These are phyloP conservation scores for Nigrograna mackinnonii DNA, from an alignment of 2,329 filamentous ascomycete genomes.

Conservation along the genomic window DNA sequence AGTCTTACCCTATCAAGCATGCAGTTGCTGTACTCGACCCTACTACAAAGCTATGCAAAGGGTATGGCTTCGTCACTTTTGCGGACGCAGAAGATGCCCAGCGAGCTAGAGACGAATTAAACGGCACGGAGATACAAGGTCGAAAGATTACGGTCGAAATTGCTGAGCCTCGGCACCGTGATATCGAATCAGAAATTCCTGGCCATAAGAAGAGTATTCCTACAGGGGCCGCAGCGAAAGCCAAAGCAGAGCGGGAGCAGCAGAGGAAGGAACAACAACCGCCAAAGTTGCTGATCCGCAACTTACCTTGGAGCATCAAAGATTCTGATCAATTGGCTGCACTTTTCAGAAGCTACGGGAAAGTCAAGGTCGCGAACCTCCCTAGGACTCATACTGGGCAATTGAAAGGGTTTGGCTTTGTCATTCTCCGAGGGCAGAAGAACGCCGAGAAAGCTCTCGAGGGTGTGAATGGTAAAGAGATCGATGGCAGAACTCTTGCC, in stretches of 20 bases:
- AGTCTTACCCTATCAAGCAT: conserved; percentile 93
- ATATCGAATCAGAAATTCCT: conserved; percentile 37
- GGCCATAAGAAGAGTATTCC: conserved; percentile 45
- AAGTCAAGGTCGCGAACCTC: conserved; percentile 84
- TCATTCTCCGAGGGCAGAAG: conserved; percentile 82
- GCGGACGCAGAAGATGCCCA: conserved; percentile 89
- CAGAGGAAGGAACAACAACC: conserved; percentile 67
- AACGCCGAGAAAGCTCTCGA: conserved; percentile 90
- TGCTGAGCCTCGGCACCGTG: conserved; percentile 81
- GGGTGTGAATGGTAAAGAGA: conserved; percentile 82
- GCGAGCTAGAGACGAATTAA: conserved; percentile 77
- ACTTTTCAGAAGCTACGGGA: conserved; percentile 86
- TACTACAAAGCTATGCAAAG: conserved; percentile 82
- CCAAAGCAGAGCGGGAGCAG: conserved; percentile 70
- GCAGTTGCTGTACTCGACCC: conserved; percentile 89
- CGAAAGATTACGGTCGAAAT: conserved; percentile 84
- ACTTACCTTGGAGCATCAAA: conserved; percentile 95
- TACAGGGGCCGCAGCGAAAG: conserved; percentile 46
- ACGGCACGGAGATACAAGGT: conserved; percentile 77
- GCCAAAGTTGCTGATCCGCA: conserved; percentile 86
- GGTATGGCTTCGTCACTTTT: conserved; percentile 97
- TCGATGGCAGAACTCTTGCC: conserved; percentile 85
- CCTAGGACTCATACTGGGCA: conserved; percentile 72
- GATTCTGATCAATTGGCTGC: conserved; percentile 76
- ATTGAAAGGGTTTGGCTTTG: conserved; percentile 88